Evolutionary conservation across 1,284 basidiomycete species (phyloP), one percentile per base, ranked within the genome.

Genomic region (Naganishia albida): DNA sequence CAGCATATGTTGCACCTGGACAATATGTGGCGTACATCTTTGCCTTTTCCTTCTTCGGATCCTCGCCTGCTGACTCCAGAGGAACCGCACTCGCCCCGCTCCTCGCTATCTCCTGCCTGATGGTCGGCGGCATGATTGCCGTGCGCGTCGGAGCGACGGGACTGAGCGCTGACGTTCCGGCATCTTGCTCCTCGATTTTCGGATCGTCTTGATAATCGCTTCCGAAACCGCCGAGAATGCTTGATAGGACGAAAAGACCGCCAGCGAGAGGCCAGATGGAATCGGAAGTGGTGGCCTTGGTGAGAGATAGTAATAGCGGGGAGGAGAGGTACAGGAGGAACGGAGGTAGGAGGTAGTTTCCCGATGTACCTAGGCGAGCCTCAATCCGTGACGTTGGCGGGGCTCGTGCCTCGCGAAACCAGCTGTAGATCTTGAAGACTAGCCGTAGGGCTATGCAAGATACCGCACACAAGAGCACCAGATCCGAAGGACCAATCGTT

Each of bases 211-310:
- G 51, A 40, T 56, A 49, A 46, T 66, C 66, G 65, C 66, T 68
- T 63, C 54, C 70, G 65, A 69, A 73, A 63, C 72, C 72, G 67
- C 43, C 72, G 52, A 51, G 68, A 57, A 51, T 68, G 63, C 69
- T 70, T 68, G 62, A 54, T 2, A 65, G 48, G 13, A 51, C 15
- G 71, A 89, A 86, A 39, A 92, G 81, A 69, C 80, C 80, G 15
- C 85, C 84, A 52, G 91, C 86, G 51, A 98, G 80, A 7, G 94
- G 94, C 93, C 93, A 98, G 70, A 98, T 96, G 28, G 92, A 93
- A 77, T 99, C 96, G 15, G 88, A 90, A 20, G 95, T 97, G 0
- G 94, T 98, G 8, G 94, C 91, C 46, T 91, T 90, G 13, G 93
- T 96, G 70, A 99, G 80, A 1, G 94, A 97, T 69, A 89, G 85